Evolutionary conservation across 2,329 filamentous ascomycete species (phyloP).

Genomic region (Phaeoacremonium minimum): DNA sequence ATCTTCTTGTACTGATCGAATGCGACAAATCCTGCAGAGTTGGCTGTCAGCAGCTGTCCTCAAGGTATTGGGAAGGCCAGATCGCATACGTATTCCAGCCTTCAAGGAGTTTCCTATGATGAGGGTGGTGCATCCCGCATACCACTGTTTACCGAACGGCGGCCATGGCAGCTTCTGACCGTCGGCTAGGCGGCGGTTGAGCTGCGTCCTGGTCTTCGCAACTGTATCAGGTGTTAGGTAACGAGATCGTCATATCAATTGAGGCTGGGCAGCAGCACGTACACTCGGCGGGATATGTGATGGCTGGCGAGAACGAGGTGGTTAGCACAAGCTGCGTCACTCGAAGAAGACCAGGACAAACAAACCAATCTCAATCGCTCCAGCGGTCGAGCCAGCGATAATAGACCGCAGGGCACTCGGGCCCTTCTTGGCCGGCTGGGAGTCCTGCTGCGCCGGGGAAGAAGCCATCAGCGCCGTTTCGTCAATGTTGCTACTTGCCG

Average conservation of each 20-base stretch:
- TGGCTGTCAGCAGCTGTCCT: not conserved
- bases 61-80: not conserved
- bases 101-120: constrained; percentile 97
- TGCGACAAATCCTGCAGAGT: constrained; percentile 71
- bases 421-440: constrained; percentile 35
- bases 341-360: constrained; percentile 2
- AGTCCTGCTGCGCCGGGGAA: constrained; percentile 14
- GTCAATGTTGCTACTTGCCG: no score
- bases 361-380: constrained; percentile 87
- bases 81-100: constrained; percentile 76
- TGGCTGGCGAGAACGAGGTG: constrained; percentile 40
- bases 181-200: constrained; percentile 78
- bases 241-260: no score
- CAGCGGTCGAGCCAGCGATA: constrained; percentile 87
- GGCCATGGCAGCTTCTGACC: constrained; percentile 92
- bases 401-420: constrained; percentile 85
- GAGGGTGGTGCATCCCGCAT: constrained; percentile 93
- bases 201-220: constrained; percentile 90
- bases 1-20: constrained; percentile 91
- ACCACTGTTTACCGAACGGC: constrained; percentile 91
- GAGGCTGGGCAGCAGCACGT: constrained; percentile 25
- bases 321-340: constrained; percentile 16
- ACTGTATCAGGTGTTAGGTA: constrained; percentile 48
- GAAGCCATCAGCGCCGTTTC: no score
- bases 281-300: constrained; percentile 95